These are phyloP conservation scores for Aspergillus japonicus DNA, from an alignment of 2,329 filamentous ascomycete species.

Conservation along the genomic window DNA sequence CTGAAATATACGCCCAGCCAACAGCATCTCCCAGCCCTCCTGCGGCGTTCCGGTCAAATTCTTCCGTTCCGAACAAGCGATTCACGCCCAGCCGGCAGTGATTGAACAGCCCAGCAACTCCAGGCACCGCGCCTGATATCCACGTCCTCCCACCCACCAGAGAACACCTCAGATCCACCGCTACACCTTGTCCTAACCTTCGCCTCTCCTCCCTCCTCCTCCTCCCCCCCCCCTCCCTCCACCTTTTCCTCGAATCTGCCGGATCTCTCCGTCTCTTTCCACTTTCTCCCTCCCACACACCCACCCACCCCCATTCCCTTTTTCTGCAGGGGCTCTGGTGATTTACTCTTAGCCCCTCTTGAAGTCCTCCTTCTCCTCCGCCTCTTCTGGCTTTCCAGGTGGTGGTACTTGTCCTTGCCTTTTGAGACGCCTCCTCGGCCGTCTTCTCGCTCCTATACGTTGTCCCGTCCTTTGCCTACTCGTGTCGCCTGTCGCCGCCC, in stretches of 20 bases:
- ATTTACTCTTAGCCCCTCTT: slow-evolving; percentile 8
- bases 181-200: slow-evolving; percentile 23
- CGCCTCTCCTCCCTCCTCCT: slow-evolving; percentile 14
- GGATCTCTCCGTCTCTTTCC: slow-evolving; percentile 17
- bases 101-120: slow-evolving; percentile 22
- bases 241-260: slow-evolving; percentile 14
- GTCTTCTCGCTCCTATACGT: slow-evolving; percentile 18
- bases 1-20: slow-evolving; percentile 36
- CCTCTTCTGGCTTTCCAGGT: slow-evolving; percentile 4
- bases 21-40: slow-evolving; percentile 35
- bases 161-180: slow-evolving; percentile 32
- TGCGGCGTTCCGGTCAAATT: slow-evolving; percentile 28
- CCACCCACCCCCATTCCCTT: not conserved
- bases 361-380: slow-evolving; percentile 7
- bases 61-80: slow-evolving; percentile 42
- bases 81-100: slow-evolving; percentile 29
- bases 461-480: slow-evolving; percentile 20
- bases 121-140: slow-evolving; percentile 28
- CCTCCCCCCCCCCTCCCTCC: slow-evolving; percentile 14
- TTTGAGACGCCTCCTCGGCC: not conserved
- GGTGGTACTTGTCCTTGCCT: slow-evolving; percentile 11
- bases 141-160: slow-evolving; percentile 23
- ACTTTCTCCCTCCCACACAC: slow-evolving; percentile 2
- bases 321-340: slow-evolving; percentile 14
- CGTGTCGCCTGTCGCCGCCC: slow-evolving; percentile 21